A percentile compares a stretch with the other conserved stretches of the same genome.
Conservation (phyloP, 768 basidiomycete genomes). For the Boletus tylopilopsis region DNA sequence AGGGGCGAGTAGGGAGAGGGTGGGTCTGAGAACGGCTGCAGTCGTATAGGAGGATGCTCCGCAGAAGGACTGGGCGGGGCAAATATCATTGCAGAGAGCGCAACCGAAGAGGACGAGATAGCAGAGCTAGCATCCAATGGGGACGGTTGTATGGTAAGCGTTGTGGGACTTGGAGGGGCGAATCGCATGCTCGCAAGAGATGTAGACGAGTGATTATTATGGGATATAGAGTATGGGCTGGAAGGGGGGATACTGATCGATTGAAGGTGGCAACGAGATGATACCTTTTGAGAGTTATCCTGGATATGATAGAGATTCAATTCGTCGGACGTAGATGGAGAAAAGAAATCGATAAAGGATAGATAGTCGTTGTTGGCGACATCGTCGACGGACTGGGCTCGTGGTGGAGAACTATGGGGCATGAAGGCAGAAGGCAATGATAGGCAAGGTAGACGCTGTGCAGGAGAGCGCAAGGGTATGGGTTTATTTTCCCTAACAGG, state of each 20-base stretch:
- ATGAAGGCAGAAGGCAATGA: conserved; percentile 19
- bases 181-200: conserved; percentile 33
- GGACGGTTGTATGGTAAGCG: conserved; percentile 1
- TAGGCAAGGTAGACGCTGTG: conserved; percentile 28
- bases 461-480: conserved; percentile 37
- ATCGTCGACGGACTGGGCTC: conserved; percentile 17
- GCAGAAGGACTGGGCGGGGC: conserved; percentile 26
- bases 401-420: conserved; percentile 15
- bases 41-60: conserved; percentile 6
- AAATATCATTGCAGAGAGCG: conserved; percentile 29
- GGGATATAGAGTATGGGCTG: conserved; percentile 15
- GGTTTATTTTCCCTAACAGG: too few relatives aligned
- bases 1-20: conserved; percentile 30
- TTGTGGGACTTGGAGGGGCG: conserved; percentile 28
- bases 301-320: conserved; percentile 2
- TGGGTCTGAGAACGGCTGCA: conserved; percentile 21
- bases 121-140: conserved; percentile 6
- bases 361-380: conserved; percentile 33
- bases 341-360: conserved; percentile 48
- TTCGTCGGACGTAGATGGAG: conserved; percentile 24
- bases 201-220: conserved; percentile 15
- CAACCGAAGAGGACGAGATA: conserved; percentile 12
- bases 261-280: conserved; percentile 14
- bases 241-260: conserved; percentile 19
- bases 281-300: not conserved